These are phyloP conservation scores for Hevea brasiliensis DNA, from an alignment of 345 rosid species.

Conservation along the genomic window DNA sequence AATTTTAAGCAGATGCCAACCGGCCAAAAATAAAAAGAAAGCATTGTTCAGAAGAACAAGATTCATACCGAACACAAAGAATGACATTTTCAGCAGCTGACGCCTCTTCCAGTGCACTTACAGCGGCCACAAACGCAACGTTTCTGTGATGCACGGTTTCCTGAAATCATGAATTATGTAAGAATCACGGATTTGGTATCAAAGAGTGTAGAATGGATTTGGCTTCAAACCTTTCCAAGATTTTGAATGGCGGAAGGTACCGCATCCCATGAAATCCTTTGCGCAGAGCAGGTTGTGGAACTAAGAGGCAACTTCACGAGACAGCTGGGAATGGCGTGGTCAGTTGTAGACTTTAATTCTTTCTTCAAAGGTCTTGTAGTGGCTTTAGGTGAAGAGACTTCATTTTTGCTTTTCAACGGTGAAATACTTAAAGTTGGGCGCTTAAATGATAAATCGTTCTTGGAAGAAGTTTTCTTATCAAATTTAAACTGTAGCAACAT, in stretches of 20 bases:
- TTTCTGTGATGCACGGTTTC: constrained; percentile 34
- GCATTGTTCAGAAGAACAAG: constrained; percentile 2
- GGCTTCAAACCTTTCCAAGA: constrained; percentile 41
- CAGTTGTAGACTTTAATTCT: constrained; percentile 26
- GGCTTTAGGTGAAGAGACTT: constrained; percentile 16
- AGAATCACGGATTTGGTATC: constrained; percentile 5
- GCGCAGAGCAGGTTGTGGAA: constrained; percentile 35
- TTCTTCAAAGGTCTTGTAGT: constrained; percentile 21
- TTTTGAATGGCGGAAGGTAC: constrained; percentile 37
- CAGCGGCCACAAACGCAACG: constrained; percentile 38
- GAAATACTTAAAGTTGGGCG: constrained; percentile 23
- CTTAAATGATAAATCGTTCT: constrained; percentile 26
- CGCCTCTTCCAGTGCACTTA: constrained; percentile 44
- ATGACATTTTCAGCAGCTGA: constrained; percentile 40
- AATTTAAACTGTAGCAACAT: constrained; percentile 24
- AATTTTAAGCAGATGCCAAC: neutral
- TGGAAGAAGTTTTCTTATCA: constrained; percentile 28
- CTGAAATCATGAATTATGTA: constrained; percentile 27
- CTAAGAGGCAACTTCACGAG: constrained; percentile 33
- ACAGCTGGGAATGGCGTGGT: constrained; percentile 15
- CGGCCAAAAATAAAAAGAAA: neutral
- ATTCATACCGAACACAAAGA: constrained; percentile 38
- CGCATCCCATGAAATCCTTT: constrained; percentile 33
- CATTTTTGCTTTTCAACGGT: constrained; percentile 28
- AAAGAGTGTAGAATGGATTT: neutral